A percentile compares a stretch with the other conserved stretches of the same genome.
Evolutionary conservation across 202 grass and related monocot species (phyloP).

Genomic region (Hordeum pubiflorum): DNA sequence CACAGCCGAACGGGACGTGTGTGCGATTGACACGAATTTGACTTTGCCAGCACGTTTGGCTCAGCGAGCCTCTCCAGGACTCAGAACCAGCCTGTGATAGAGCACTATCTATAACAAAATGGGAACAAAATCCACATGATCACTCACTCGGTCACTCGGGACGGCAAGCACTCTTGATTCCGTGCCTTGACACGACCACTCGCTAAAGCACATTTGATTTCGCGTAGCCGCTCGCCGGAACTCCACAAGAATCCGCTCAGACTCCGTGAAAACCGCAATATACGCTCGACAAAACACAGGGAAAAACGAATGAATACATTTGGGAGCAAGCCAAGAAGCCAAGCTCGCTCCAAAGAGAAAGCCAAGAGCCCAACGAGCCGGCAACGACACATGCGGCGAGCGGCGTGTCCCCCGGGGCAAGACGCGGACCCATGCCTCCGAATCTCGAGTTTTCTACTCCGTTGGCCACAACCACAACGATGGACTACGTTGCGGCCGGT

Average conservation of each 20-base stretch:
- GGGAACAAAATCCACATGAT: too few species aligned
- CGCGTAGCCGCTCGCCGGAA: background rate
- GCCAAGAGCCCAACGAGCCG: background rate
- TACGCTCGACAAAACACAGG: background rate
- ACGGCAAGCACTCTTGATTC: too few species aligned
- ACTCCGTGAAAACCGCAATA: background rate
- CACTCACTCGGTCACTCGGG: too few species aligned
- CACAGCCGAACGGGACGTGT: too few species aligned
- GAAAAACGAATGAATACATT: too few species aligned
- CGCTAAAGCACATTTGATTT: background rate
- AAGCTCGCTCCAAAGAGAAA: background rate
- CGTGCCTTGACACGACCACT: too few species aligned
- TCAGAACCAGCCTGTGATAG: too few species aligned
- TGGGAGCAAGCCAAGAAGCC: background rate
- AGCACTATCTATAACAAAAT: too few species aligned
- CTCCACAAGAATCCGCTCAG: background rate
- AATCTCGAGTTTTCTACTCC: slow-evolving; percentile 2
- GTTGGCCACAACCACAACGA: background rate
- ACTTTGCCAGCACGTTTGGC: too few species aligned
- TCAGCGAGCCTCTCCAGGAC: too few species aligned
- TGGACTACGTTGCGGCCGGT: background rate
- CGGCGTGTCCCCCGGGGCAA: slow-evolving; percentile 27
- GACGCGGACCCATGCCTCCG: background rate
- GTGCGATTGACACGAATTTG: too few species aligned
- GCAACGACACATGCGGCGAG: slow-evolving; percentile 11